Evolutionary conservation across 1,139 yeast genomes (phyloP).

Genomic region (Diutina mesorugosa): DNA sequence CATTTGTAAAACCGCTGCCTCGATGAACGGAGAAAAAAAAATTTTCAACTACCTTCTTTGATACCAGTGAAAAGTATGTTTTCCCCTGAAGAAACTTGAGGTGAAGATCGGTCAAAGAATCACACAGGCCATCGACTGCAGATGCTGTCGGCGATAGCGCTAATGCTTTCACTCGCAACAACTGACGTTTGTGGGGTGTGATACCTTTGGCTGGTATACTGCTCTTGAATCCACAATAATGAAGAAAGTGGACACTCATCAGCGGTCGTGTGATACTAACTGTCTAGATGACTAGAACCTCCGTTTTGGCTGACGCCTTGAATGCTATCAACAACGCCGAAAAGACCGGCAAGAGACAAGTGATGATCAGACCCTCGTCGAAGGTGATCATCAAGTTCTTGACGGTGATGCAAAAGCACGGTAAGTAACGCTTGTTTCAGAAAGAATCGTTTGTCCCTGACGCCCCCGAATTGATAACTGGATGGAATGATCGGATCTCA

Average conservation of each 20-base stretch:
- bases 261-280: neutral
- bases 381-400: conserved; percentile 95
- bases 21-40: neutral
- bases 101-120: neutral
- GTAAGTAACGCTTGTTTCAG: neutral
- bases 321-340: conserved; percentile 98
- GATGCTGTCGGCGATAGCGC: neutral
- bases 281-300: conserved; percentile 1
- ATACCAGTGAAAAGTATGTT: neutral
- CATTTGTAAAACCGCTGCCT: neutral
- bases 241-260: neutral
- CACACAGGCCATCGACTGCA: neutral
- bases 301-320: conserved; percentile 86
- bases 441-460: neutral
- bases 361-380: conserved; percentile 95
- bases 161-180: neutral
- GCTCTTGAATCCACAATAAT: neutral
- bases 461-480: conserved; percentile 87
- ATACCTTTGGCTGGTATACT: neutral
- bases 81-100: neutral
- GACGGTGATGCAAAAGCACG: conserved; percentile 93
- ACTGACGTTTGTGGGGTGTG: neutral
- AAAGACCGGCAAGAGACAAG: conserved; percentile 99
- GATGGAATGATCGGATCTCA: conserved; percentile 81
- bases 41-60: neutral